Percentiles rank a stretch among this genome's conserved stretches.
phyloP scores from a whole-genome alignment of 164 flowering plant genomes.

The Echeveria elegans region DNA sequence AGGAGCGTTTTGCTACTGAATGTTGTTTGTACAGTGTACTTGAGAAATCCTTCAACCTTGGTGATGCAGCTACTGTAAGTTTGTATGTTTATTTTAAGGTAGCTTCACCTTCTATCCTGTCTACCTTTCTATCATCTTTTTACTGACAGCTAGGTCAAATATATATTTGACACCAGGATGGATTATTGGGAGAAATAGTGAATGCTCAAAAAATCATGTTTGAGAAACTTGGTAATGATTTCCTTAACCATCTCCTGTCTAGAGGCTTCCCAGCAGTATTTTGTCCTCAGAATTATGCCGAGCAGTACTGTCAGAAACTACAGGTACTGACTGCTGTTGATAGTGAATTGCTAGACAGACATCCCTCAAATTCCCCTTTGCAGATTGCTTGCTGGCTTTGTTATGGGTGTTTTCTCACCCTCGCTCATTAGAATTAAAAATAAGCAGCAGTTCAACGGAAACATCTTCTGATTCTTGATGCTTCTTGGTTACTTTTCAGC shows the following conservation, averaged over 20 bases:
- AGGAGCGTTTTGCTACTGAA: conserved; percentile 39
- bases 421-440: no score
- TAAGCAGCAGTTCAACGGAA: no score
- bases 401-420: no score
- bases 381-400: no score
- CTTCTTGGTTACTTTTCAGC: conserved; percentile 15
- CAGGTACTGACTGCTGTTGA: conserved; percentile 42
- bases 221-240: conserved; percentile 85
- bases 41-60: conserved; percentile 89
- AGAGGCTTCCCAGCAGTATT: conserved; percentile 57
- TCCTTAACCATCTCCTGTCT: conserved; percentile 56
- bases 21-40: conserved; percentile 95
- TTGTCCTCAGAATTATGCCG: conserved; percentile 74
- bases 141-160: not conserved
- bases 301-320: conserved; percentile 79
- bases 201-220: conserved; percentile 88
- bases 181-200: conserved; percentile 89
- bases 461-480: not conserved
- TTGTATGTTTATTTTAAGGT: not conserved
- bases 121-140: not conserved
- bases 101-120: not conserved
- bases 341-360: no score
- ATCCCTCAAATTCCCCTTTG: no score
- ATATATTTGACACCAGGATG: conserved; percentile 38
- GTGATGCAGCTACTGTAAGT: conserved; percentile 89